These are phyloP conservation scores for Magnusiomyces sp. DNA, from an alignment of 1,139 yeast genomes.

Conservation along the genomic window DNA sequence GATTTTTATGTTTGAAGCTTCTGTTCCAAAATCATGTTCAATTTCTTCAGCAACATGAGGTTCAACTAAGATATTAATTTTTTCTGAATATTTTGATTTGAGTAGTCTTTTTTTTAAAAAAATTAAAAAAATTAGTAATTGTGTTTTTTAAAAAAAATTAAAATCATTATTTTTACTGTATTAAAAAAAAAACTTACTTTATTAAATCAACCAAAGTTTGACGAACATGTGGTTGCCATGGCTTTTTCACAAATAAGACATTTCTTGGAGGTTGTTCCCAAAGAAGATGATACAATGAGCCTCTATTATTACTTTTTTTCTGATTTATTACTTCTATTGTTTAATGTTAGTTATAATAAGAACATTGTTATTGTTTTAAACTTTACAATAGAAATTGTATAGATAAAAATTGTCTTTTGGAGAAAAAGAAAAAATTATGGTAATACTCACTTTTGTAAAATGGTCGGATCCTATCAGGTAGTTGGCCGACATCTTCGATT, in stretches of 20 bases:
- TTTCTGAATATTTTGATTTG: conserved; percentile 48
- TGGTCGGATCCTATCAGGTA: neutral
- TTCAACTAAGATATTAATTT: conserved; percentile 67
- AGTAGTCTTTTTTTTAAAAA: conserved; percentile 10
- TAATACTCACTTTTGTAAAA: neutral
- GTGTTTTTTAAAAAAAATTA: neutral
- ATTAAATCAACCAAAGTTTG: conserved; percentile 61
- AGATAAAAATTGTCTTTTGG: neutral
- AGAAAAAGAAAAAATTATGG: neutral
- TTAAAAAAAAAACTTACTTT: conserved; percentile 25
- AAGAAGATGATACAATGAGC: conserved; percentile 5
- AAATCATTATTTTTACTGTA: neutral
- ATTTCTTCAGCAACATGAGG: conserved; percentile 71
- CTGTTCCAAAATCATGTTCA: conserved; percentile 30
- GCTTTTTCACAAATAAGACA: conserved; percentile 74
- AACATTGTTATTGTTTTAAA: neutral
- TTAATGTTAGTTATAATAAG: neutral
- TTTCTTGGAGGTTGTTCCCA: conserved; percentile 46
- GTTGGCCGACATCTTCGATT: neutral
- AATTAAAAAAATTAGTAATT: no score
- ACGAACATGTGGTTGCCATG: conserved; percentile 61
- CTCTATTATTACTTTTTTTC: neutral
- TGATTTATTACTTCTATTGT: no score
- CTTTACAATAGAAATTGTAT: neutral
- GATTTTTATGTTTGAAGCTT: no score